These are phyloP conservation scores for Phaseolus lunatus DNA, from an alignment of 306 rosid species.

Conservation along the genomic window DNA sequence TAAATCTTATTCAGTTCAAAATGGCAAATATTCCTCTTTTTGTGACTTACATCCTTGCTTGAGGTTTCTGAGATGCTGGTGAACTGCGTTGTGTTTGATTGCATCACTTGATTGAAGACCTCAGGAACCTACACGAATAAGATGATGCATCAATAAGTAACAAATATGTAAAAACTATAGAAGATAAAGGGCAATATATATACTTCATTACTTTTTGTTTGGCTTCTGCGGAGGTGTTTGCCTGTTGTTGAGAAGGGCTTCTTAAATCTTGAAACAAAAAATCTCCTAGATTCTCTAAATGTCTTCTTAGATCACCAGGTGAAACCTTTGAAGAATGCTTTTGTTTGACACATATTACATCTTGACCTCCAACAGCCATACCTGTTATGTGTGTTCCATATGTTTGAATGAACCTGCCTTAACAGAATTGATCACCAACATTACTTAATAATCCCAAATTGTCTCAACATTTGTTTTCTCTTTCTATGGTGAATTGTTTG, in stretches of 20 bases:
- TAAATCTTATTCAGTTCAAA: constrained; percentile 18
- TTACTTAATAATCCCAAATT: neutral
- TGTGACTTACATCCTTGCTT: constrained; percentile 81
- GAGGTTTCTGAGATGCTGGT: constrained; percentile 79
- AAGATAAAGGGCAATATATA: constrained; percentile 32
- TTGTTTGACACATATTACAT: constrained; percentile 82
- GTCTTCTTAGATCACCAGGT: constrained; percentile 77
- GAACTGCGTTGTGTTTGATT: constrained; percentile 71
- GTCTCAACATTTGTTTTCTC: neutral
- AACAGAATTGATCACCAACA: constrained; percentile 63
- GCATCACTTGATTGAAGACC: constrained; percentile 75
- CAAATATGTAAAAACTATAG: neutral
- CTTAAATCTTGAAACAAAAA: constrained; percentile 71
- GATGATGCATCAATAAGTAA: constrained; percentile 31
- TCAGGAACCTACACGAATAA: constrained; percentile 72
- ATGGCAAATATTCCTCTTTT: constrained; percentile 15
- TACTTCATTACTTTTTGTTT: constrained; percentile 53
- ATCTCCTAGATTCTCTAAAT: constrained; percentile 87
- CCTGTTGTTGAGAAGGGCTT: constrained; percentile 67
- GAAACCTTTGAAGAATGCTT: constrained; percentile 79
- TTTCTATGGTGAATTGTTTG: neutral
- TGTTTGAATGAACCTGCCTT: constrained; percentile 86
- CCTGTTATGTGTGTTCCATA: constrained; percentile 93
- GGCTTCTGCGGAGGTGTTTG: constrained; percentile 55
- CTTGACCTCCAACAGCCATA: constrained; percentile 97